Percentiles rank a stretch among this genome's conserved stretches.
These are phyloP conservation scores for Diaporthe ampelina DNA, from an alignment of 2,329 filamentous ascomycete species.

Conservation along the genomic window DNA sequence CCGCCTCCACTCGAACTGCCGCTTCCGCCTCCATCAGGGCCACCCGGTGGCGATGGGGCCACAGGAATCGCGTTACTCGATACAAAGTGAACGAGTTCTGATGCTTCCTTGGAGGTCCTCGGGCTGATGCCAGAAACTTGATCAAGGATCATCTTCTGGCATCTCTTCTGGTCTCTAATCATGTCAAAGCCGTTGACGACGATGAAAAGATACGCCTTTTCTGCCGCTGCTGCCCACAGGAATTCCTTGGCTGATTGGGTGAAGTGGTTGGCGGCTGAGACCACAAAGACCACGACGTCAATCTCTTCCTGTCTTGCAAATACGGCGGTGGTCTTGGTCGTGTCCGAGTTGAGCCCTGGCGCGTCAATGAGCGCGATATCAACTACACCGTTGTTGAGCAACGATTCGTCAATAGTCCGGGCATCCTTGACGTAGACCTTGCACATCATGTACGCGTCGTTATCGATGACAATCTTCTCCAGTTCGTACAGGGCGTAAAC, in stretches of 20 bases:
- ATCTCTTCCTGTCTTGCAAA: constrained; percentile 99
- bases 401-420: constrained; percentile 88
- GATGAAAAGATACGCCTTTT: constrained; percentile 99
- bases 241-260: constrained; percentile 98
- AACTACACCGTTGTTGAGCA: constrained; percentile 97
- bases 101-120: constrained; percentile 90
- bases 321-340: constrained; percentile 95
- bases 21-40: constrained; percentile 67
- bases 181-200: constrained; percentile 98
- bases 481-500: constrained; percentile 84
- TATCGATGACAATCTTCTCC: constrained; percentile 91
- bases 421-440: constrained; percentile 97
- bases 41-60: constrained; percentile 69
- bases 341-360: constrained; percentile 94
- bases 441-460: constrained; percentile 90
- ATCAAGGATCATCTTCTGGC: constrained; percentile 92
- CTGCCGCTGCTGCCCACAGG: constrained; percentile 92
- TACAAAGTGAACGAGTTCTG: constrained; percentile 96
- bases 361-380: constrained; percentile 98
- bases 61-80: constrained; percentile 96
- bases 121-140: constrained; percentile 91
- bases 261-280: constrained; percentile 97
- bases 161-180: constrained; percentile 91
- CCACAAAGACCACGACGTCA: constrained; percentile 98
- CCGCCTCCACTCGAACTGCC: constrained; percentile 67